Evolutionary conservation across 2,329 filamentous ascomycete species (phyloP), one percentile per base, ranked within the genome.

Genomic region (Exserohilum rostratum): DNA sequence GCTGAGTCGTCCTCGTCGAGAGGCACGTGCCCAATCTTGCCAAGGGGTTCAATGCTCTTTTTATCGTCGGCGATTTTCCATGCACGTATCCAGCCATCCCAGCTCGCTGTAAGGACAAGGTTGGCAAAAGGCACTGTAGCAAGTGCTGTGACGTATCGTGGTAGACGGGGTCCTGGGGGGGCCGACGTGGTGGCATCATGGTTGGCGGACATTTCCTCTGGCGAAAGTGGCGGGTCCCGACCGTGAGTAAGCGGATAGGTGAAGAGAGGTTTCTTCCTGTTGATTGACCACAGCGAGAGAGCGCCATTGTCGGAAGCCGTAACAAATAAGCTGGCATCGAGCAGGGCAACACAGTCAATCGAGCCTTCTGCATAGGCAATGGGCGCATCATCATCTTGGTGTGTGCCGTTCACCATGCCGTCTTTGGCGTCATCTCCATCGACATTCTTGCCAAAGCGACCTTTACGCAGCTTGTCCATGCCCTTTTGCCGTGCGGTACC

Each of bases 221-320:
- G 83, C 2, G 82, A 79, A 46, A 93, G 78, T 2, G 88, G 80
- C 3, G 87, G 85, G 55, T 97, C 92, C 46, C 96, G 79, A 29
- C 95, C 95, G 75, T 99, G 95, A 3, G 93, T 92, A 27, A 90
- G 81, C 2, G 88, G 84, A 39, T 95, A 78, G 3, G 90, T 90
- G 76, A 88, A 90, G 9, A 99, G 81, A 0, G 95, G 89, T 77
- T 98, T 98, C 83, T 99, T 99, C 80, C 96, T 96, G 72, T 93
- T 85, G 18, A 92, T 82, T 57, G 87, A 91, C 93, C 93, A 98
- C 11, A 98, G 83, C 1, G 87, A 88, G 46, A 99, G 81, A 5
- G 88, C 85, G 48, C 95, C 95, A 65, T 95, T 96, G 77, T 99
- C 93, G 54, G 90, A 90, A 18, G 93, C 95, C 0, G 95, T 99